These are phyloP conservation scores for Hansenula sp. DNA, from an alignment of 1,139 yeast species.

Conservation along the genomic window DNA sequence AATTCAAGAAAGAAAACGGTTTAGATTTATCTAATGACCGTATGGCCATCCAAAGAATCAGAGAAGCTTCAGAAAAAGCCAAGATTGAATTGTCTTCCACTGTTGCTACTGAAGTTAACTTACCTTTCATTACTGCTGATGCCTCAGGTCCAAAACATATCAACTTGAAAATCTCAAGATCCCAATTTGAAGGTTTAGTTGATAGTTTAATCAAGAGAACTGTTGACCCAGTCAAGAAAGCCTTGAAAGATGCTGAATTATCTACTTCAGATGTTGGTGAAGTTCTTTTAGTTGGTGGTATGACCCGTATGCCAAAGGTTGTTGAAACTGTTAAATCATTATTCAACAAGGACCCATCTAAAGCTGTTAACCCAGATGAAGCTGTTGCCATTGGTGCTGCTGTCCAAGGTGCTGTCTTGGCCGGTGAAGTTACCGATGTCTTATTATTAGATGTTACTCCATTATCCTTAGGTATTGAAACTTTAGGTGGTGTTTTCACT, in stretches of 20 bases:
- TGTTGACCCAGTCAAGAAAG: slow-evolving; percentile 96
- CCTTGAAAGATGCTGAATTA: slow-evolving; percentile 92
- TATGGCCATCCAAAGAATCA: slow-evolving; percentile 98
- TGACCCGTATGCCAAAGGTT: slow-evolving; percentile 99
- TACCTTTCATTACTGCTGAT: slow-evolving; percentile 79
- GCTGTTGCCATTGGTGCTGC: slow-evolving; percentile 99
- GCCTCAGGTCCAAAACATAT: slow-evolving; percentile 98
- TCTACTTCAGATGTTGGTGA: slow-evolving; percentile 85
- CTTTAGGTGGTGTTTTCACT: slow-evolving; percentile 98
- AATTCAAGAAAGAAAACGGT: slow-evolving; percentile 91
- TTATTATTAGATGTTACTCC: slow-evolving; percentile 95
- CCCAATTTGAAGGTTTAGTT: slow-evolving; percentile 89
- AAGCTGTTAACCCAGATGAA: slow-evolving; percentile 99
- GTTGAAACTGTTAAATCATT: slow-evolving; percentile 90
- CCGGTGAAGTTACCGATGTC: slow-evolving; percentile 98
- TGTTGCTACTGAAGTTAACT: slow-evolving; percentile 88
- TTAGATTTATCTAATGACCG: slow-evolving; percentile 87
- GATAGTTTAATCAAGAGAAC: slow-evolving; percentile 92
- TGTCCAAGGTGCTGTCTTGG: slow-evolving; percentile 97
- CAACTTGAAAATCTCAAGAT: slow-evolving; percentile 87
- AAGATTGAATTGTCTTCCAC: slow-evolving; percentile 97
- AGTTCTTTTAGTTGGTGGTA: slow-evolving; percentile 98
- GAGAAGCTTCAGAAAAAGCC: slow-evolving; percentile 99
- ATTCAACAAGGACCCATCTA: slow-evolving; percentile 95
- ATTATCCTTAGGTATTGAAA: slow-evolving; percentile 95